Percentiles rank a stretch among this genome's conserved stretches.
phyloP scores from a whole-genome alignment of 192 early-diverging fungal species.

The Diversispora epigaea region DNA sequence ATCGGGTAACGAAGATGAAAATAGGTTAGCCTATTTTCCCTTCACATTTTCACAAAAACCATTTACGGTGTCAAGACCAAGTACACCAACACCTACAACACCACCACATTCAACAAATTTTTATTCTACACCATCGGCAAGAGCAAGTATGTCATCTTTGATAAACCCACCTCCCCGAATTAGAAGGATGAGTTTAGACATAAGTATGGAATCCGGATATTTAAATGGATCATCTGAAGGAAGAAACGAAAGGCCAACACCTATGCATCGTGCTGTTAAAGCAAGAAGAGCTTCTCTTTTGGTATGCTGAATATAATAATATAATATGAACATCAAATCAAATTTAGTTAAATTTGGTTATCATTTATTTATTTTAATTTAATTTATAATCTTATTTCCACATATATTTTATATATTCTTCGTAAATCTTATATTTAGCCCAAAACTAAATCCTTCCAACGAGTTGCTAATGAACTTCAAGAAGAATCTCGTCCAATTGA shows the following conservation, averaged over 20 bases:
- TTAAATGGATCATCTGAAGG: not conserved
- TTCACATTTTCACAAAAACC: conserved; percentile 25
- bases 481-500: conserved; percentile 28
- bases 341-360: not conserved
- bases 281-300: conserved; percentile 31
- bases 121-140: conserved; percentile 4
- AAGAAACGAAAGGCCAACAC: conserved; percentile 20
- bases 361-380: too few relatives aligned
- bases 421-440: too few relatives aligned
- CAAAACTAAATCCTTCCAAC: conserved; percentile 30
- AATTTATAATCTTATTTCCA: too few relatives aligned
- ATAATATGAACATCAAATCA: too few relatives aligned
- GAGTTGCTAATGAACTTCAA: conserved; percentile 28
- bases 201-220: conserved; percentile 15
- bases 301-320: not conserved
- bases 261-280: conserved; percentile 23
- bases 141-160: conserved; percentile 6
- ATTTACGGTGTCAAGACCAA: conserved; percentile 18
- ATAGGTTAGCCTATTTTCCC: conserved; percentile 15
- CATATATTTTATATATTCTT: too few relatives aligned
- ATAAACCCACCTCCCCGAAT: conserved; percentile 15
- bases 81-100: conserved; percentile 24
- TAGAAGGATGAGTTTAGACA: conserved; percentile 30
- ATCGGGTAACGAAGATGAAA: conserved; percentile 26
- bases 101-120: conserved; percentile 21